phyloP scores from a whole-genome alignment of 23 red algal species.

The Cyanidioschyzon merolae region DNA sequence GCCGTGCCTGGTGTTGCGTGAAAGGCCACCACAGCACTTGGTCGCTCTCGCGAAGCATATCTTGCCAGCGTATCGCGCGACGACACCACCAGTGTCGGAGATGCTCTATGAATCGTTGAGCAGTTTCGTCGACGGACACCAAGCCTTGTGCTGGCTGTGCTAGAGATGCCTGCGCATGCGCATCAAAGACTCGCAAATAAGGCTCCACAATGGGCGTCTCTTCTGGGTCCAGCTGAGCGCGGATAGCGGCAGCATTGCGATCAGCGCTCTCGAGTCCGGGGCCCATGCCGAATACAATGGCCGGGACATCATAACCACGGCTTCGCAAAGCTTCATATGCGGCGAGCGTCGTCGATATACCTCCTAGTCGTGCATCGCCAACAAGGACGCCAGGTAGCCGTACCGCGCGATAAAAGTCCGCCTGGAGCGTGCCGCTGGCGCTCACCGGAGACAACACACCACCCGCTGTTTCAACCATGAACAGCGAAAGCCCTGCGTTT shows the following conservation, averaged over 20 bases:
- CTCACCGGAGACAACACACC: constrained; percentile 62
- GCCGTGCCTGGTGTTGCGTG: constrained; percentile 53
- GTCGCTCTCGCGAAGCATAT: constrained; percentile 36
- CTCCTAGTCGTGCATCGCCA: constrained; percentile 67
- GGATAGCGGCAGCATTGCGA: constrained; percentile 37
- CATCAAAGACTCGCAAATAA: neutral
- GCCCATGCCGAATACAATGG: constrained; percentile 34
- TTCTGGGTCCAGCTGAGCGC: constrained; percentile 1
- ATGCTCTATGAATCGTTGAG: constrained; percentile 18
- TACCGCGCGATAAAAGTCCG: constrained; percentile 63
- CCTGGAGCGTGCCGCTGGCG: constrained; percentile 64
- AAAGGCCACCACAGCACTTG: constrained; percentile 92
- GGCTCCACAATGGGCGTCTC: constrained; percentile 41
- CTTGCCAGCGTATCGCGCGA: constrained; percentile 11
- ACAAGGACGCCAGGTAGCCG: constrained; percentile 67
- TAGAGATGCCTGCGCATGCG: too few species aligned
- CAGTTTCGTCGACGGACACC: constrained; percentile 24
- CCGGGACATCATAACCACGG: constrained; percentile 61
- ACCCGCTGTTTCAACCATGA: constrained; percentile 73
- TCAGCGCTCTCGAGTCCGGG: neutral
- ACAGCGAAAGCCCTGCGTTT: neutral
- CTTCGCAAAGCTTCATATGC: constrained; percentile 55
- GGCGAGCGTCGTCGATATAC: constrained; percentile 67
- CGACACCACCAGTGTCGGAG: constrained; percentile 13
- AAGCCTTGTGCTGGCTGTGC: too few species aligned